A percentile compares a stretch with the other conserved stretches of the same genome.
Conservation (phyloP, 2,329 filamentous ascomycete species). For the Chaetomium sp. region DNA sequence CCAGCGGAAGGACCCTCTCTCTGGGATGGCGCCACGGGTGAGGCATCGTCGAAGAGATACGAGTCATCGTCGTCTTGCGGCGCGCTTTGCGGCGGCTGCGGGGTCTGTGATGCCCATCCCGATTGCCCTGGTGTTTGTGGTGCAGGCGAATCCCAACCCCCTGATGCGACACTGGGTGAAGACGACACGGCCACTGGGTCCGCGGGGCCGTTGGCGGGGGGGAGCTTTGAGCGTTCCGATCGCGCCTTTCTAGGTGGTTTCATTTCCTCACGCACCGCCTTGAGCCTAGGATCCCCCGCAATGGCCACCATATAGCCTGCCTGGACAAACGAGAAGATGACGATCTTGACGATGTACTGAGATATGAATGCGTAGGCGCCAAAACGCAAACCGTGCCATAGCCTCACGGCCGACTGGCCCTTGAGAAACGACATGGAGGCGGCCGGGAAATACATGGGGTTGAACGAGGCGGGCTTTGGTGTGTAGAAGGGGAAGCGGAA, state of each 20-base stretch:
- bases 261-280: slow-evolving; percentile 1
- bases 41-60: slow-evolving; percentile 34
- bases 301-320: slow-evolving; percentile 17
- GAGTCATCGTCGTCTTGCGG: slow-evolving; percentile 24
- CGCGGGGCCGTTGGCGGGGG: no score
- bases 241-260: background rate
- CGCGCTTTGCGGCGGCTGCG: background rate
- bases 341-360: slow-evolving; percentile 4
- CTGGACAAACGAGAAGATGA: slow-evolving; percentile 18
- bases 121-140: slow-evolving; percentile 19
- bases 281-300: slow-evolving; percentile 19
- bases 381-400: slow-evolving; percentile 30
- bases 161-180: background rate
- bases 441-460: slow-evolving; percentile 30
- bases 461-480: slow-evolving; percentile 27
- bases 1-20: background rate
- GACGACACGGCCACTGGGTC: background rate
- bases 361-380: slow-evolving; percentile 16
- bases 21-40: slow-evolving; percentile 29
- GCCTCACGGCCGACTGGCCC: slow-evolving; percentile 18
- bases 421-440: slow-evolving; percentile 6
- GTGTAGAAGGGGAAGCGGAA: slow-evolving; percentile 34
- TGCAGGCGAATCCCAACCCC: background rate
- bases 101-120: slow-evolving; percentile 15
- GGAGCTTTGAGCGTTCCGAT: background rate